Evolutionary conservation across 129 eudicot species (phyloP).

Genomic region (Lactuca saligna): DNA sequence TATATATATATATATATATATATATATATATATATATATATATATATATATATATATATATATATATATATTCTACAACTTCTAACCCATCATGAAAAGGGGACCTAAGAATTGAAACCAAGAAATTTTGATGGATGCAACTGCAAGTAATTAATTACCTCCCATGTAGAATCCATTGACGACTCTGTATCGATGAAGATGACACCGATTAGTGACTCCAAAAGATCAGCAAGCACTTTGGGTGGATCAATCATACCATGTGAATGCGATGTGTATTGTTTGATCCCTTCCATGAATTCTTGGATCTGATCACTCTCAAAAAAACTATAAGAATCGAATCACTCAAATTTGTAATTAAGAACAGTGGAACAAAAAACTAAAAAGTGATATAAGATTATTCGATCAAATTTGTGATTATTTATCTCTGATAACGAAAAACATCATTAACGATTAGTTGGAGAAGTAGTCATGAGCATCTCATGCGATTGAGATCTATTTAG

Average conservation of each 20-base stretch:
- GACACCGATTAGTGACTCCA: conserved; percentile 70
- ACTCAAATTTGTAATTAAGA: neutral
- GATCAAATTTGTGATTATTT: too few relatives aligned
- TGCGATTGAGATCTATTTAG: too few relatives aligned
- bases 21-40: too few relatives aligned
- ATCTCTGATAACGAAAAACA: too few relatives aligned
- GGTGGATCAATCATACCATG: conserved; percentile 60
- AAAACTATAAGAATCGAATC: conserved; percentile 4
- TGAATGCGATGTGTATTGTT: conserved; percentile 49
- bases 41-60: too few relatives aligned
- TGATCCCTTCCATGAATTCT: conserved; percentile 41
- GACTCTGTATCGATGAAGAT: conserved; percentile 41
- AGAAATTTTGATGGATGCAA: neutral
- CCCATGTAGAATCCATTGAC: conserved; percentile 44
- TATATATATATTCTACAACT: too few relatives aligned
- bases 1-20: too few relatives aligned
- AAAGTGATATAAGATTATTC: neutral
- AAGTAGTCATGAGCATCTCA: too few relatives aligned
- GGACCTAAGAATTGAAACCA: neutral
- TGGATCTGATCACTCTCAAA: conserved; percentile 35
- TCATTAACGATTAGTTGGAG: too few relatives aligned
- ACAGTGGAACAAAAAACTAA: neutral
- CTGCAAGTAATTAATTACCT: conserved; percentile 41
- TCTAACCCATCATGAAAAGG: neutral
- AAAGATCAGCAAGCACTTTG: conserved; percentile 61